These are phyloP conservation scores for Psilocybe mexicana DNA, from an alignment of 1,284 basidiomycete genomes.

Conservation along the genomic window DNA sequence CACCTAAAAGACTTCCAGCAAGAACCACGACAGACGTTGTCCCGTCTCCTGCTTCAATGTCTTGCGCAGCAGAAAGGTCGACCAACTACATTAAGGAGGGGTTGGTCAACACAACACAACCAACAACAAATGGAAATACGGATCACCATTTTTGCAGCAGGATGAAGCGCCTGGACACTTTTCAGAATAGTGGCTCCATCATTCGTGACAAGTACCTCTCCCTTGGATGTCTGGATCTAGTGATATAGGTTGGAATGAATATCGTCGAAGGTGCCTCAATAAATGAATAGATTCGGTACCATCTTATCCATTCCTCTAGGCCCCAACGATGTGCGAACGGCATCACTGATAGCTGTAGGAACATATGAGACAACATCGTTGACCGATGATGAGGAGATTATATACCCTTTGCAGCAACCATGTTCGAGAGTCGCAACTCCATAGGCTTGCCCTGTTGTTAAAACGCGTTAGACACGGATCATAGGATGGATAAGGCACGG, in stretches of 20 bases:
- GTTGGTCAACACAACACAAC: slow-evolving; percentile 11
- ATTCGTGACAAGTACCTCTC: slow-evolving; percentile 98
- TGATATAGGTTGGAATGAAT: slow-evolving; percentile 11
- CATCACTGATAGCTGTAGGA: slow-evolving; percentile 89
- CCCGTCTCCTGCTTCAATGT: slow-evolving; percentile 98
- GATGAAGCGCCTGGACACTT: slow-evolving; percentile 97
- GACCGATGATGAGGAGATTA: slow-evolving; percentile 1
- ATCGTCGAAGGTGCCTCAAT: slow-evolving; percentile 7
- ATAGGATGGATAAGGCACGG: slow-evolving; percentile 14
- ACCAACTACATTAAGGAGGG: slow-evolving; percentile 65
- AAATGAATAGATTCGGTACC: slow-evolving; percentile 49
- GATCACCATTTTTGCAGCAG: slow-evolving; percentile 93
- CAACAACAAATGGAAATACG: slow-evolving; percentile 1
- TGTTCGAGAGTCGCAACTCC: slow-evolving; percentile 92
- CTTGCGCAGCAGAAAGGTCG: slow-evolving; percentile 97
- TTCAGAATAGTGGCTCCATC: slow-evolving; percentile 98
- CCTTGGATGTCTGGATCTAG: slow-evolving; percentile 96
- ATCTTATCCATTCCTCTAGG: slow-evolving; percentile 99
- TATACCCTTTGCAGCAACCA: slow-evolving; percentile 93
- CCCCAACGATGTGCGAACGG: slow-evolving; percentile 94
- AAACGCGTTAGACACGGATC: slow-evolving; percentile 33
- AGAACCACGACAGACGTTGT: slow-evolving; percentile 99
- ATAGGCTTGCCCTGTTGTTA: slow-evolving; percentile 78
- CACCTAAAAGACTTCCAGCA: slow-evolving; percentile 90
- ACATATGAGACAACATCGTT: slow-evolving; percentile 16